Evolutionary conservation across 768 basidiomycete species (phyloP).

Genomic region (Termitomyces sp.): DNA sequence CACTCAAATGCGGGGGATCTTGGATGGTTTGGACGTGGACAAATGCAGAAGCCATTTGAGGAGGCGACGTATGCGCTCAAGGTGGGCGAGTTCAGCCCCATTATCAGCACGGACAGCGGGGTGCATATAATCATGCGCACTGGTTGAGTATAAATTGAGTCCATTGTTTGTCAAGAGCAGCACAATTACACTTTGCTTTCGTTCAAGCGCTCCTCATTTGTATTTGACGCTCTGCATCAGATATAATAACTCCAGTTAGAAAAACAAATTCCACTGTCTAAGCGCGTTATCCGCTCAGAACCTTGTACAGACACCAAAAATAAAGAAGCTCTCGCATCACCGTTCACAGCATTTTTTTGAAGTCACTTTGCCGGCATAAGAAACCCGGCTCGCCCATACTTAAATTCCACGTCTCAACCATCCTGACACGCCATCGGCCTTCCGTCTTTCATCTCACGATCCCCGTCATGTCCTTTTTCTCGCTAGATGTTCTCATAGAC

Average conservation of each 20-base stretch:
- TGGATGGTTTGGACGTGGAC: constrained; percentile 75
- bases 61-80: constrained; percentile 74
- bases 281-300: neutral
- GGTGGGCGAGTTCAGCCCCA: constrained; percentile 72
- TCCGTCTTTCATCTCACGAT: neutral
- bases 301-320: neutral
- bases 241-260: neutral
- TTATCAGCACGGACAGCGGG: constrained; percentile 89
- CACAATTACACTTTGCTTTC: neutral
- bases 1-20: constrained; percentile 82
- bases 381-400: neutral
- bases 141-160: constrained; percentile 35
- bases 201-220: too few species aligned
- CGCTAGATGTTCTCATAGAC: constrained; percentile 3
- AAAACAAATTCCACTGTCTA: neutral
- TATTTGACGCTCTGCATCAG: too few species aligned
- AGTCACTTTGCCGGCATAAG: neutral
- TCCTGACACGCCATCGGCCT: neutral
- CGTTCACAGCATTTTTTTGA: neutral
- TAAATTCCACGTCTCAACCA: neutral
- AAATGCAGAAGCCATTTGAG: constrained; percentile 99
- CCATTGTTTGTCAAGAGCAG: neutral
- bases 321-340: neutral
- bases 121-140: constrained; percentile 92
- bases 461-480: constrained; percentile 2